phyloP scores from a whole-genome alignment of 371 early-diverging fungal species.

The Apophysomyces variabilis region DNA sequence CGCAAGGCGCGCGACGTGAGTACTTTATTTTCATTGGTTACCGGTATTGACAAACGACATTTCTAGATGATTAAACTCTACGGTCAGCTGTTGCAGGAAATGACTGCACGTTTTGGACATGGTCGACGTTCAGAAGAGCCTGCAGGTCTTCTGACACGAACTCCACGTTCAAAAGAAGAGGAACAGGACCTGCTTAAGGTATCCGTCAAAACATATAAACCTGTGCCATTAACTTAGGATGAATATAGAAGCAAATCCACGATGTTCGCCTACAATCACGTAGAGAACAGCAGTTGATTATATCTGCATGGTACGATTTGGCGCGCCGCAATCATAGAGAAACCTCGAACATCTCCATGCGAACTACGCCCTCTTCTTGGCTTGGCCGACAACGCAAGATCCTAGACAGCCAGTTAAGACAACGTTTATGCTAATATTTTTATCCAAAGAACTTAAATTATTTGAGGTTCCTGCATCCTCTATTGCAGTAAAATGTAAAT shows the following conservation, averaged over 20 bases:
- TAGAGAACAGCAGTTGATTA: slow-evolving; percentile 75
- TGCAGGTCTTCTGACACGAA: slow-evolving; percentile 24
- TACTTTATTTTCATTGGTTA: slow-evolving; percentile 1
- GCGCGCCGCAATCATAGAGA: slow-evolving; percentile 63
- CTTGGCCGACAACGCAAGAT: slow-evolving; percentile 72
- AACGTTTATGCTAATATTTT: slow-evolving; percentile 44
- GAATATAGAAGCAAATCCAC: slow-evolving; percentile 65
- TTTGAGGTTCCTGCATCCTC: background rate
- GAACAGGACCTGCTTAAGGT: slow-evolving; percentile 76
- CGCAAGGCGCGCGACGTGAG: slow-evolving; percentile 80
- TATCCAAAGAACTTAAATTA: background rate
- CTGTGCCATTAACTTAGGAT: background rate
- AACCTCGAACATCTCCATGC: slow-evolving; percentile 49
- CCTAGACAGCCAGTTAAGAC: slow-evolving; percentile 62
- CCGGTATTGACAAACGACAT: background rate
- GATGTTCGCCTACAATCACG: slow-evolving; percentile 66
- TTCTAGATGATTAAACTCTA: slow-evolving; percentile 58
- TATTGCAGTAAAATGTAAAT: too few relatives aligned
- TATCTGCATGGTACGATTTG: slow-evolving; percentile 79
- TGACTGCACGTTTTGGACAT: slow-evolving; percentile 41
- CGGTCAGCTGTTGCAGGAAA: slow-evolving; percentile 58
- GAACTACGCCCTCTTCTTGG: slow-evolving; percentile 73
- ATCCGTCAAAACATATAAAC: background rate
- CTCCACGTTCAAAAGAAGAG: slow-evolving; percentile 63
- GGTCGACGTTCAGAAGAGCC: slow-evolving; percentile 35